A percentile compares a stretch with the other conserved stretches of the same genome.
Evolutionary conservation across 2,329 filamentous ascomycete species (phyloP).

Genomic region (Colletotrichum paranaense): DNA sequence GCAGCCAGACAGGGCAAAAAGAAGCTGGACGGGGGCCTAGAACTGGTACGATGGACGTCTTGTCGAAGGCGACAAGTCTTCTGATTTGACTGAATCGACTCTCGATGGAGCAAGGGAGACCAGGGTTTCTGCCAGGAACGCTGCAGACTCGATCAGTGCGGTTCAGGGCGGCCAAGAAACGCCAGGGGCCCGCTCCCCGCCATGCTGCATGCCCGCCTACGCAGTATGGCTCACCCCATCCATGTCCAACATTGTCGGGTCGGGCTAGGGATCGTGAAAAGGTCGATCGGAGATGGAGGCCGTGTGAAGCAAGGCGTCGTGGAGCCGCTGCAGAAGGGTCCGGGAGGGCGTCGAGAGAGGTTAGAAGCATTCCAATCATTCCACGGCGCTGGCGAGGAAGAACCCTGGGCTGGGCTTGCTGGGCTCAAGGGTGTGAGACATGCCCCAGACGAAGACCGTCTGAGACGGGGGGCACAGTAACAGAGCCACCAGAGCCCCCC

Average conservation of each 20-base stretch:
- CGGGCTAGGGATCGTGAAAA: slow-evolving; percentile 11
- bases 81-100: neutral
- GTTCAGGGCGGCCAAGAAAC: slow-evolving; percentile 32
- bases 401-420: slow-evolving; percentile 7
- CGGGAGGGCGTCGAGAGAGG: neutral
- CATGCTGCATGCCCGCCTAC: neutral
- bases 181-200: neutral
- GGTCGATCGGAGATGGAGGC: slow-evolving; percentile 31
- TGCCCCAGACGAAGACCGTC: slow-evolving; percentile 43
- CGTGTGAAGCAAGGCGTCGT: slow-evolving; percentile 25
- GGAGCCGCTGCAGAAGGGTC: neutral
- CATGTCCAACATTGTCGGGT: slow-evolving; percentile 1
- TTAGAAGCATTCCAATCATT: slow-evolving; percentile 2
- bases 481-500: neutral
- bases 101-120: slow-evolving; percentile 1
- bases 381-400: neutral
- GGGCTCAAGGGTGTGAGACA: slow-evolving; percentile 41
- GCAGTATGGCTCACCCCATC: neutral
- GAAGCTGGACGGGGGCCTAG: neutral
- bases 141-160: neutral
- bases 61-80: neutral
- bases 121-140: slow-evolving; percentile 14
- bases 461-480: slow-evolving; percentile 34
- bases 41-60: slow-evolving; percentile 33
- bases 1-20: neutral